phyloP scores from a whole-genome alignment of 306 rosid species.

The Prunus mongolica region DNA sequence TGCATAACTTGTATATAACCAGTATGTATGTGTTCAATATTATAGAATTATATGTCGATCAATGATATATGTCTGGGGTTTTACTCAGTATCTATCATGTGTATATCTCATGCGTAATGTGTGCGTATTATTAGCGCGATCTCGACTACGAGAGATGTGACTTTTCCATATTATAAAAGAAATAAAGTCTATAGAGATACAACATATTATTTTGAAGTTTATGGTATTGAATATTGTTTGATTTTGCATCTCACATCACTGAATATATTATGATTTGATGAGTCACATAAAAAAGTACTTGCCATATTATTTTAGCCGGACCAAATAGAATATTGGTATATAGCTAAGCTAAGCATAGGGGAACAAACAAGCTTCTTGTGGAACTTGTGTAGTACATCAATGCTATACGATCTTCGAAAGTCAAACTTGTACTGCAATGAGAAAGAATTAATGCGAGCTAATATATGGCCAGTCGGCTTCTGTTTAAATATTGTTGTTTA shows the following conservation, averaged over 20 bases:
- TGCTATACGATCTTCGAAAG: slow-evolving; percentile 14
- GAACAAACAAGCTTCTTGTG: not conserved
- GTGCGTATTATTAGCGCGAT: no score
- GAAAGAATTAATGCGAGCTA: not conserved
- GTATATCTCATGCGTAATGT: not conserved
- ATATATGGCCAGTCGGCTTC: no score
- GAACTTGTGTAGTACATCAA: slow-evolving; percentile 28
- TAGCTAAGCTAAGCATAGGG: not conserved
- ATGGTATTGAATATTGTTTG: not conserved
- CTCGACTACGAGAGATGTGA: not conserved
- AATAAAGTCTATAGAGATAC: not conserved
- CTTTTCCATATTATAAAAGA: not conserved
- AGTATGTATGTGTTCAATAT: not conserved
- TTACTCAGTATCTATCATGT: not conserved
- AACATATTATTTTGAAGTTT: not conserved
- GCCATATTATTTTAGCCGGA: no score
- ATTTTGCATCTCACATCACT: not conserved
- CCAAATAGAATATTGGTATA: not conserved
- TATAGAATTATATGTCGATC: not conserved
- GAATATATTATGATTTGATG: not conserved
- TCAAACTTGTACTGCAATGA: slow-evolving; percentile 33
- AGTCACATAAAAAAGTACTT: not conserved
- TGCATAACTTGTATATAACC: not conserved
- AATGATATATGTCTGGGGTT: not conserved
- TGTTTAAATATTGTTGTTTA: not conserved